Percentiles rank a stretch among this genome's conserved stretches.
Evolutionary conservation across 441 rosid genomes (phyloP).

Genomic region (Pelargonium fulgidum): DNA sequence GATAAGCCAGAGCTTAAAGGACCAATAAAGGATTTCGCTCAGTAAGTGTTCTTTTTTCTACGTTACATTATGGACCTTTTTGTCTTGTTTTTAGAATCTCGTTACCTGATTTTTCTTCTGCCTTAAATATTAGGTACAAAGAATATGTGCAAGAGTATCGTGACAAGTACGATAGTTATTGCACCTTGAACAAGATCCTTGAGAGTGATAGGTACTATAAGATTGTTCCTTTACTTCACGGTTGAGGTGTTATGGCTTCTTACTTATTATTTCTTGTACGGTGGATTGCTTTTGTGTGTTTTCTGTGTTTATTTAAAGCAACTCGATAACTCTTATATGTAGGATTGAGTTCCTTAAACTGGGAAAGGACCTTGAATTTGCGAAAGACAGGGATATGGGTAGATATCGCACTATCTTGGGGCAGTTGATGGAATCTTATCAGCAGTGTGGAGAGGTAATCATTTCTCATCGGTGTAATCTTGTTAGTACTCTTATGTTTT

Average conservation of each 20-base stretch:
- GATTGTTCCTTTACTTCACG: conserved; percentile 17
- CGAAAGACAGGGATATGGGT: conserved; percentile 65
- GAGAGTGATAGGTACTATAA: conserved; percentile 67
- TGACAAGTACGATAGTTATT: conserved; percentile 75
- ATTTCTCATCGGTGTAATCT: too few species aligned
- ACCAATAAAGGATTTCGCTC: conserved; percentile 60
- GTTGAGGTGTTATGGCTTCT: not conserved
- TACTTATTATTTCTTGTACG: too few species aligned
- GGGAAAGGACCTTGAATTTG: conserved; percentile 67
- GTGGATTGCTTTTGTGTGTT: too few species aligned
- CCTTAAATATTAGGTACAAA: conserved; percentile 51
- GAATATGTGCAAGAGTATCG: conserved; percentile 72
- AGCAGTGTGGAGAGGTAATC: conserved; percentile 57
- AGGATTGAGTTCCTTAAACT: conserved; percentile 66
- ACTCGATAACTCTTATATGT: conserved; percentile 13
- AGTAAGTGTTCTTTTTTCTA: conserved; percentile 48
- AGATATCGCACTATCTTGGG: conserved; percentile 50
- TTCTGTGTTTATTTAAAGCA: too few species aligned
- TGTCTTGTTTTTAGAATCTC: not conserved
- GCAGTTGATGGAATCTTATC: conserved; percentile 60
- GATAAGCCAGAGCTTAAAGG: conserved; percentile 77
- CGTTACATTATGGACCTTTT: not conserved
- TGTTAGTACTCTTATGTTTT: too few species aligned
- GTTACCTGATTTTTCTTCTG: conserved; percentile 10
- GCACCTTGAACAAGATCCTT: conserved; percentile 61